phyloP scores from a whole-genome alignment of 305 asterid genomes.

The Rubia balearica region DNA sequence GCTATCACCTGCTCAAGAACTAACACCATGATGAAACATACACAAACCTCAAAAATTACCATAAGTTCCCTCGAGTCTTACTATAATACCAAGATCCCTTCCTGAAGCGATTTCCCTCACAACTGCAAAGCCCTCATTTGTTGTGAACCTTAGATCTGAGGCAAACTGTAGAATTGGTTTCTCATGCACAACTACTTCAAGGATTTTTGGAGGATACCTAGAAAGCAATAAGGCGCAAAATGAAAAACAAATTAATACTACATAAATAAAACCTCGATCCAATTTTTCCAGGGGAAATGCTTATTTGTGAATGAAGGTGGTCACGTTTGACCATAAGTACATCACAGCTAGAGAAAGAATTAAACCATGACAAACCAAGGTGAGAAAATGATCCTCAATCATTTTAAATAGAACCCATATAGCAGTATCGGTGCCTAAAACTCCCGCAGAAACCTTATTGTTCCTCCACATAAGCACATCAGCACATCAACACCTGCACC shows the following conservation, averaged over 20 bases:
- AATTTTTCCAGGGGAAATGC: constrained; percentile 3
- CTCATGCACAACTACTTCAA: constrained; percentile 59
- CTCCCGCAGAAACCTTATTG: no score
- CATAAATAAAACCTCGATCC: constrained; percentile 4
- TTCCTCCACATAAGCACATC: no score
- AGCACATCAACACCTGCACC: no score
- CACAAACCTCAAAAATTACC: neutral
- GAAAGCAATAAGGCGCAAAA: neutral
- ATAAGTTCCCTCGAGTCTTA: neutral
- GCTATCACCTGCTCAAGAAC: no score
- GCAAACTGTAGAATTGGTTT: constrained; percentile 57
- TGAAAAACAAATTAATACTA: neutral
- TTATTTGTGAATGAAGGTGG: no score
- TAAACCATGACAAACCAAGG: no score
- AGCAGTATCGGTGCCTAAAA: no score
- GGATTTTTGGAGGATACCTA: constrained; percentile 70
- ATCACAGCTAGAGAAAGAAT: no score
- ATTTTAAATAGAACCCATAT: no score
- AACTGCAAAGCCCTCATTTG: no score
- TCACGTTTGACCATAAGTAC: no score
- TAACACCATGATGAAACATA: neutral
- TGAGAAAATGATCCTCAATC: no score
- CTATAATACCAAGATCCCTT: constrained; percentile 59
- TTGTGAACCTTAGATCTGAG: constrained; percentile 1
- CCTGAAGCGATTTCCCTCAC: constrained; percentile 69